Percentiles rank a stretch among this genome's conserved stretches.
phyloP scores from a whole-genome alignment of 768 basidiomycete genomes.

The Boletellus ananiceps region DNA sequence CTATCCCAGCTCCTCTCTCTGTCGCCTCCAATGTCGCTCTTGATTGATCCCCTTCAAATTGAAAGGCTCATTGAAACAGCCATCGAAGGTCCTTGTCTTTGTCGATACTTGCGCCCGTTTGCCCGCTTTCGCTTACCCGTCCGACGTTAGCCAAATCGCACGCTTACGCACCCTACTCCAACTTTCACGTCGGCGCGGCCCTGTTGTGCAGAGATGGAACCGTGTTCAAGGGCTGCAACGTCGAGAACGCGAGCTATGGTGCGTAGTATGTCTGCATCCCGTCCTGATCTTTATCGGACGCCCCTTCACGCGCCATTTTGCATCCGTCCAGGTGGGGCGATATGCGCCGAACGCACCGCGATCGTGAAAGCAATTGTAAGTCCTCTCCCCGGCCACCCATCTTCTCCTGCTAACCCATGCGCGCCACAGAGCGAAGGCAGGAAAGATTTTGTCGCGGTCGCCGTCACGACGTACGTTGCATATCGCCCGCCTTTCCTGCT shows the following conservation, averaged over 20 bases:
- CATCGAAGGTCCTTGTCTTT: slow-evolving; percentile 13
- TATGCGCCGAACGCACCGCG: slow-evolving; percentile 94
- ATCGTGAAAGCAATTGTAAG: slow-evolving; percentile 90
- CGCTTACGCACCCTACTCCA: slow-evolving; percentile 82
- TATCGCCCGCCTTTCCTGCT: no score
- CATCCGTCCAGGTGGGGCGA: slow-evolving; percentile 55
- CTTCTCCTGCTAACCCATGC: neutral
- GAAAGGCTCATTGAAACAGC: slow-evolving; percentile 53
- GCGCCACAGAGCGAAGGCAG: slow-evolving; percentile 69
- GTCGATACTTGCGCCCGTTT: neutral
- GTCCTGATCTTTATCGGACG: neutral
- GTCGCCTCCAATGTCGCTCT: slow-evolving; percentile 23
- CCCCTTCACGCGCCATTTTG: no score
- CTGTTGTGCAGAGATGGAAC: slow-evolving; percentile 63
- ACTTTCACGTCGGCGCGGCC: slow-evolving; percentile 91
- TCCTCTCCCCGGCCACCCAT: neutral
- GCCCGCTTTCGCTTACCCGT: neutral
- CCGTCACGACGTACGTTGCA: slow-evolving; percentile 64
- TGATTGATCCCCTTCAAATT: slow-evolving; percentile 35
- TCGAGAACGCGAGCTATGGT: slow-evolving; percentile 96
- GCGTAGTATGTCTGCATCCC: slow-evolving; percentile 7
- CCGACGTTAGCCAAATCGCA: slow-evolving; percentile 52
- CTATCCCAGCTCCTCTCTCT: no score
- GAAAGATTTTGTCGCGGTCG: slow-evolving; percentile 66
- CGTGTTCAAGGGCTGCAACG: slow-evolving; percentile 82